Evolutionary conservation across 345 rosid species (phyloP).

Genomic region (rapeseed (Brassica napus)): DNA sequence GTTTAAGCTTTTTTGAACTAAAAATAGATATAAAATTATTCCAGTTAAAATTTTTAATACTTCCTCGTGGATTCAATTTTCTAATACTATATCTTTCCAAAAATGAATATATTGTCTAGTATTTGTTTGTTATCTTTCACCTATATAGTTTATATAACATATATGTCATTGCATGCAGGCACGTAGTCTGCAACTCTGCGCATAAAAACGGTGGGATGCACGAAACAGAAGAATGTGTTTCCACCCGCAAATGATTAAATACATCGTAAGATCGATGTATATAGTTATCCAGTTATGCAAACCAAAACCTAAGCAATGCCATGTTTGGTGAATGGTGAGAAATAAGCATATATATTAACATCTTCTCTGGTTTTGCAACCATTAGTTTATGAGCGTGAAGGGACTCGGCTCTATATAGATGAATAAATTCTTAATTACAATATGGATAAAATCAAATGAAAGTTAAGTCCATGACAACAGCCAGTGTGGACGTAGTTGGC

Average conservation of each 20-base stretch:
- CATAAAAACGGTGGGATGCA: neutral
- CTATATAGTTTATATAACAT: neutral
- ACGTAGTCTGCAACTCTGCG: neutral
- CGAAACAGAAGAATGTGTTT: neutral
- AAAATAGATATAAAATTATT: neutral
- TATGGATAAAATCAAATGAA: neutral
- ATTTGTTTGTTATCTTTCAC: neutral
- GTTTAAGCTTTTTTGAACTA: neutral
- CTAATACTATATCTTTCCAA: neutral
- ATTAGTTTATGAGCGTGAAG: neutral
- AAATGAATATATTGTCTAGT: neutral
- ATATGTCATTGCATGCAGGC: neutral
- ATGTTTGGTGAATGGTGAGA: neutral
- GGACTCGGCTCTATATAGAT: neutral
- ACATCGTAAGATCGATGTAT: neutral
- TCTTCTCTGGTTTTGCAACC: neutral
- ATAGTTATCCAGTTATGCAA: neutral
- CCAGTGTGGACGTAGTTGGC: neutral
- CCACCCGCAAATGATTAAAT: neutral
- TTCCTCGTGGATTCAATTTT: neutral
- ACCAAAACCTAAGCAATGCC: neutral
- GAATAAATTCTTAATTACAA: neutral
- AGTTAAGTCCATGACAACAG: neutral
- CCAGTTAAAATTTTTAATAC: neutral
- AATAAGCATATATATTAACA: neutral